phyloP scores from a whole-genome alignment of 1,139 yeast genomes.

The Debaryomycetaceae sp. region DNA sequence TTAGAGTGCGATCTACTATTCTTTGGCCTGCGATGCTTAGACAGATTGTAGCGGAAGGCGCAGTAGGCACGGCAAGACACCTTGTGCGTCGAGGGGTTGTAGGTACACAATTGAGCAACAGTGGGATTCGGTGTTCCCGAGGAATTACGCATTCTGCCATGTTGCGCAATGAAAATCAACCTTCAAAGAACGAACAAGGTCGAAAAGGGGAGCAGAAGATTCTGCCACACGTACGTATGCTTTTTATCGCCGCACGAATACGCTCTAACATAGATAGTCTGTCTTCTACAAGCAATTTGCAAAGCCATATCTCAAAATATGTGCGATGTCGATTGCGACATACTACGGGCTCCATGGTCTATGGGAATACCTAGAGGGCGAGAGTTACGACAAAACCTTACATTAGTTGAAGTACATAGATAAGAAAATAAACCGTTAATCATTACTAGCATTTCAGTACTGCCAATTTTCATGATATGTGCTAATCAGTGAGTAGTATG shows the following conservation, averaged over 20 bases:
- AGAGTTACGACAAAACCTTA: not conserved
- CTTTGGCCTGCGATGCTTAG: not conserved
- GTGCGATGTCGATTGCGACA: constrained; percentile 15
- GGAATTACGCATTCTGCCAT: not conserved
- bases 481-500: constrained; percentile 2
- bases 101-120: not conserved
- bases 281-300: constrained; percentile 17
- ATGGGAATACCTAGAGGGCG: constrained; percentile 5
- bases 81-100: not conserved
- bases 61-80: not conserved
- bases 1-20: not conserved
- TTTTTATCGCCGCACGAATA: not conserved
- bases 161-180: not conserved
- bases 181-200: not conserved
- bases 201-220: constrained; percentile 6
- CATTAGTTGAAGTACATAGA: not conserved
- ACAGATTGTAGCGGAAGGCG: not conserved
- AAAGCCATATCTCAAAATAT: constrained; percentile 16
- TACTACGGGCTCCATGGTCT: constrained; percentile 10
- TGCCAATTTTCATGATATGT: constrained; percentile 7
- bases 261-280: constrained; percentile 8
- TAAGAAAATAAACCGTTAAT: not conserved
- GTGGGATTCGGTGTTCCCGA: not conserved
- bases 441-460: constrained; percentile 7
- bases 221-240: constrained; percentile 13